Evolutionary conservation across 805 yeast genomes (phyloP).

Genomic region (Saturnispora ahearnii): DNA sequence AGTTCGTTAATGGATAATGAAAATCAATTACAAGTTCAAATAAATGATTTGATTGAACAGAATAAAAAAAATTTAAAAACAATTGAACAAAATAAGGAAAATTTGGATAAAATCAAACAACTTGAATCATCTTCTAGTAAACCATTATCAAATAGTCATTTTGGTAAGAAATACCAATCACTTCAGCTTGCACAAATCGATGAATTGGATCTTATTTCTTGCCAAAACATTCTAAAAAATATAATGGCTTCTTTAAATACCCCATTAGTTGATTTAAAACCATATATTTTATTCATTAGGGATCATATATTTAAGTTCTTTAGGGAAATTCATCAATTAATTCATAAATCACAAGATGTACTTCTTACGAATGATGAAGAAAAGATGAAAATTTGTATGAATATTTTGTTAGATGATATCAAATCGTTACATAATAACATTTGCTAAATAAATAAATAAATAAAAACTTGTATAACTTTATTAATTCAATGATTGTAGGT

Average conservation of each 20-base stretch:
- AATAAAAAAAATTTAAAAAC: background rate
- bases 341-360: slow-evolving; percentile 7
- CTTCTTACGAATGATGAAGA: slow-evolving; percentile 7
- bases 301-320: slow-evolving; percentile 12
- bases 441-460: slow-evolving; percentile 4
- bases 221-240: slow-evolving; percentile 18
- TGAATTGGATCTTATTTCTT: slow-evolving; percentile 8
- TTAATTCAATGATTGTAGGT: slow-evolving; percentile 24
- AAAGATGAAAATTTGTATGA: slow-evolving; percentile 11
- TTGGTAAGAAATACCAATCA: background rate
- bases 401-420: slow-evolving; percentile 10
- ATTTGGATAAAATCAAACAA: background rate
- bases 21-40: background rate
- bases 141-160: slow-evolving; percentile 4
- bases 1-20: background rate
- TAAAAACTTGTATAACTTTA: background rate
- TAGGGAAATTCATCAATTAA: slow-evolving; percentile 10
- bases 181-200: slow-evolving; percentile 13
- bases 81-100: background rate
- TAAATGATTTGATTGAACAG: background rate
- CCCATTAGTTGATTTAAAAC: slow-evolving; percentile 9
- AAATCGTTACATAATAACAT: slow-evolving; percentile 6
- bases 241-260: slow-evolving; percentile 12
- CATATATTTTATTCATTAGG: slow-evolving; percentile 12
- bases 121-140: background rate